Base-by-base conservation (phyloP, 306 rosid genomes). In the Malus sylvestris region DNA sequence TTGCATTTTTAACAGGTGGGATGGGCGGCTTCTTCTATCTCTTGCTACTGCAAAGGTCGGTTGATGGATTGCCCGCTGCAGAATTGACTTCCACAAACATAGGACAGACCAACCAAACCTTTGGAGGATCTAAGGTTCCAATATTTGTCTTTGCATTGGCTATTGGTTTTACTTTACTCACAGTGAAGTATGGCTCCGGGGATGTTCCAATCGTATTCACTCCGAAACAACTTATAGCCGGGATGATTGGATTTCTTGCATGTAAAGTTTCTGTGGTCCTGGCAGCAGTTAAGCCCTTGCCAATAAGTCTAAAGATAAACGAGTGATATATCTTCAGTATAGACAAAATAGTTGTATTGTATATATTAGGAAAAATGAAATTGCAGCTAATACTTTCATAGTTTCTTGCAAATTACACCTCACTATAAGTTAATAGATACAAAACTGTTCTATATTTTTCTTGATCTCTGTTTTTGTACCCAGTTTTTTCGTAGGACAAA, bases 231-330 rank as follows among this genome's bases (percentile, higher is more conserved):
- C 72, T 95, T 78, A 19, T 95, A 49, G 83, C 79, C 64, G 99
- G 97, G 73, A 87, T 88, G 96, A 70, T 87, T 81, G 96, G 98
- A 40, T 95, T 92, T 86, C 96, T 95, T 72, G 89, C 87, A 8
- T 89, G 89, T 78, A 89, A 92, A 84, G 84, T 89, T 44, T 85
- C 97, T 45, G 97, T 92, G 71, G 89, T 88, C 63, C 83, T 95
- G 85, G 91, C 93, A 73, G 97, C 97, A 84, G 75, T 84, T 49
- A 95, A 87, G 86, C 97, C 97, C 58, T 42, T 90, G 79, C 53
- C 77, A 68, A 72, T 62, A 18, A 87, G 79, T 71, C 55, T 70
- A 9, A 85, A 89, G 83, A 76, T 72, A 71, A 79, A 87, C 81
- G 44, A 83, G 80, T 87, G 83, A 92, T 52, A 46, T 19, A 73